Conservation (phyloP, 164 flowering plant genomes). For the Warburgia ugandensis region DNA sequence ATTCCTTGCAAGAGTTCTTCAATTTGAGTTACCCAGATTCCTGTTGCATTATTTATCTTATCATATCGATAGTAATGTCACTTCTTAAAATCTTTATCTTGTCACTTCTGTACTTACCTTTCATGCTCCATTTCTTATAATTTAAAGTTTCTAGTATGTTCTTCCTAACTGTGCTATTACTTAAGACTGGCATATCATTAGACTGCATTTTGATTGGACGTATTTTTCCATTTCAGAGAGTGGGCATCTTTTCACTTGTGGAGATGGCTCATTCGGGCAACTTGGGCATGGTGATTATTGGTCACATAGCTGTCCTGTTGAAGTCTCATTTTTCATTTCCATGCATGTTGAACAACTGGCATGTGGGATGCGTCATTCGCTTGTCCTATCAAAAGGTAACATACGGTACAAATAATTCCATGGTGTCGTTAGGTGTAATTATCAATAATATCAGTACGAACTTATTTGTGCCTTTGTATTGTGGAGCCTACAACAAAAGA, state of each 20-base stretch:
- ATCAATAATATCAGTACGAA: neutral
- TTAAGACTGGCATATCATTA: too few relatives aligned
- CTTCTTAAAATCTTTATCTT: too few relatives aligned
- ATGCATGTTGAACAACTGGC: slow-evolving; percentile 57
- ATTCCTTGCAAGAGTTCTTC: too few relatives aligned
- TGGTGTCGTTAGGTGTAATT: neutral
- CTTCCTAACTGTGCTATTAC: too few relatives aligned
- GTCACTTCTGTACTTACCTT: too few relatives aligned
- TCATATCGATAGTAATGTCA: too few relatives aligned
- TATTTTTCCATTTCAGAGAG: slow-evolving; percentile 27
- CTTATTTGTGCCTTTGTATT: neutral
- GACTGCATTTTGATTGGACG: neutral
- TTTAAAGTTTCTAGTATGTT: neutral
- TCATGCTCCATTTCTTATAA: too few relatives aligned
- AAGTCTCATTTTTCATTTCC: slow-evolving; percentile 41
- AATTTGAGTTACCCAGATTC: too few relatives aligned
- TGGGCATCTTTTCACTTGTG: slow-evolving; percentile 77
- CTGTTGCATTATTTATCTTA: too few relatives aligned
- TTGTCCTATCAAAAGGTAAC: slow-evolving; percentile 62
- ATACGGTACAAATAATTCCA: neutral
- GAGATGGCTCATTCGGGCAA: slow-evolving; percentile 98
- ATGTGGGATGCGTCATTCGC: slow-evolving; percentile 93
- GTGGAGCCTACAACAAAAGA: neutral
- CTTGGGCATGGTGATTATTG: slow-evolving; percentile 79
- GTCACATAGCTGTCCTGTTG: slow-evolving; percentile 43